These are phyloP conservation scores for Harringtonia aguacate DNA, from an alignment of 2,329 filamentous ascomycete species.

Conservation along the genomic window DNA sequence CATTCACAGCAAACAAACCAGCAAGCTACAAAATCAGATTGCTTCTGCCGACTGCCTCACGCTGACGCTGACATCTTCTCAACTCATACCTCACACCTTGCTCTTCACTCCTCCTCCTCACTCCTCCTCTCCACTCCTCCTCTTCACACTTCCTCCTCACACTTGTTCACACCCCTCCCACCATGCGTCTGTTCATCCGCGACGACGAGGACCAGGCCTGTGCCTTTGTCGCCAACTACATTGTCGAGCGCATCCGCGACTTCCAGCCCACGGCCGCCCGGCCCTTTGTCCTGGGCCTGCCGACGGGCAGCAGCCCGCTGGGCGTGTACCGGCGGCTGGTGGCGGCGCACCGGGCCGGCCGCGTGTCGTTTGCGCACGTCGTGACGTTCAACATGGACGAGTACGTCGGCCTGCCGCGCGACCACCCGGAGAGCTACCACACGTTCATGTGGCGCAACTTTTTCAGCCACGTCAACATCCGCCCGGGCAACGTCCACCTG, in stretches of 20 bases:
- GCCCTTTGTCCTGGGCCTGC: conserved; percentile 63
- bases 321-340: conserved; percentile 61
- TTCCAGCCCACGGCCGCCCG: conserved; percentile 53
- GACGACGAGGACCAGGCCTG: conserved; percentile 52
- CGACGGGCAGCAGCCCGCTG: conserved; percentile 62
- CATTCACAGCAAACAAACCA: too few relatives aligned
- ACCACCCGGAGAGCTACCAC: conserved; percentile 70
- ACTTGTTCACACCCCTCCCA: conserved; percentile 5
- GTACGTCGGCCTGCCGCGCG: conserved; percentile 61
- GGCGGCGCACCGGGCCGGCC: conserved; percentile 45
- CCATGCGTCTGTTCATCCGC: conserved; percentile 64
- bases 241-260: conserved; percentile 59
- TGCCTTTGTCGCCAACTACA: conserved; percentile 61
- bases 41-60: too few relatives aligned
- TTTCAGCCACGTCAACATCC: conserved; percentile 64
- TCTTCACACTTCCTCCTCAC: too few relatives aligned
- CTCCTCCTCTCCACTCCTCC: too few relatives aligned
- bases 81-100: too few relatives aligned
- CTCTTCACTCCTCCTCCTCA: conserved; percentile 1
- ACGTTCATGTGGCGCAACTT: conserved; percentile 78
- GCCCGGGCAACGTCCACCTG: conserved; percentile 59
- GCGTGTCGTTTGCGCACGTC: conserved; percentile 48
- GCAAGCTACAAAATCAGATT: too few relatives aligned
- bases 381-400: conserved; percentile 64
- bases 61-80: too few relatives aligned